Percentiles rank a stretch among this genome's conserved stretches.
Evolutionary conservation across 305 asterid species (phyloP).

Genomic region (Euphrasia arctica): DNA sequence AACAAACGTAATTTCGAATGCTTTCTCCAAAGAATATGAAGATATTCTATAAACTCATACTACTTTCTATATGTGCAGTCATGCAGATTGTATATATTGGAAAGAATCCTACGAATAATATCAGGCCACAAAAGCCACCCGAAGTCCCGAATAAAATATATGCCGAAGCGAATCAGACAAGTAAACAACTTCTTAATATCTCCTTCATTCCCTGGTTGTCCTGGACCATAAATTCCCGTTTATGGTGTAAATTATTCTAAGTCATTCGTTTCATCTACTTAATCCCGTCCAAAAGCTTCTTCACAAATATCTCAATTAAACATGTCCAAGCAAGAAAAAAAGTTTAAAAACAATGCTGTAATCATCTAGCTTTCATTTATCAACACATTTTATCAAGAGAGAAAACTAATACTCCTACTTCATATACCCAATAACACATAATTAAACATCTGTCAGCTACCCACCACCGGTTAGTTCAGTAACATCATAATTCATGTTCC

Average conservation of each 20-base stretch:
- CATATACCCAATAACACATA: no score
- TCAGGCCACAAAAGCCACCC: not conserved
- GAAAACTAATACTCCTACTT: no score
- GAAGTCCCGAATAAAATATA: not conserved
- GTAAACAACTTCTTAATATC: not conserved
- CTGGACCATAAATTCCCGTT: not conserved
- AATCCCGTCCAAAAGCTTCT: not conserved
- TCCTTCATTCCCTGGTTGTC: not conserved
- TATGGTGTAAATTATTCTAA: not conserved
- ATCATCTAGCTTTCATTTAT: no score
- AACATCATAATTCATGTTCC: not conserved
- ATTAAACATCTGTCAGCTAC: not conserved
- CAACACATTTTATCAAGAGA: no score
- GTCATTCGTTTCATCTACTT: not conserved
- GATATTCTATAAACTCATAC: not conserved
- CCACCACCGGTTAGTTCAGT: no score
- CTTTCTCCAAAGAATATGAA: not conserved
- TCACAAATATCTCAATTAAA: not conserved
- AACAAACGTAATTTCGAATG: not conserved
- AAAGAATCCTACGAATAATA: not conserved
- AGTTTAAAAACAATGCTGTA: not conserved
- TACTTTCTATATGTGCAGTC: not conserved
- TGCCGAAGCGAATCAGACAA: not conserved
- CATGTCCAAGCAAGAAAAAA: conserved; percentile 2
- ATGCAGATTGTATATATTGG: conserved; percentile 2